These are phyloP conservation scores for Xylaria polymorpha DNA, from an alignment of 2,329 filamentous ascomycete species.

Conservation along the genomic window DNA sequence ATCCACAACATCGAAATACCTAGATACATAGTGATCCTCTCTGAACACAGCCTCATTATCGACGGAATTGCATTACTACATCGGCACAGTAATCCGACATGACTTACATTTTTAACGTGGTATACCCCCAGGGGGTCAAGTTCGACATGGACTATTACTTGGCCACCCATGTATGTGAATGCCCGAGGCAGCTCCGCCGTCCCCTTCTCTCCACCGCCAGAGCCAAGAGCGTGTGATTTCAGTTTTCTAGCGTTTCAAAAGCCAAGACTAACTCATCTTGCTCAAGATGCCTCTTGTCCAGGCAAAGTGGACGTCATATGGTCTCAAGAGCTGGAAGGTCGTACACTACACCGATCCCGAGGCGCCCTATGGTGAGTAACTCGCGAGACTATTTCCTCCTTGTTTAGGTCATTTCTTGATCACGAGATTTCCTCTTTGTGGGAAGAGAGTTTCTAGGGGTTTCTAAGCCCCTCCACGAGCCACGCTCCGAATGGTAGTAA, in stretches of 20 bases:
- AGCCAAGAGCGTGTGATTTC: not conserved
- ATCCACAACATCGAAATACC: not conserved
- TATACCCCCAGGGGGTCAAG: slow-evolving; percentile 57
- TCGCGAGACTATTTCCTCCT: no score
- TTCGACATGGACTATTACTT: slow-evolving; percentile 65
- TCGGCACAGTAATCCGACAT: slow-evolving; percentile 1
- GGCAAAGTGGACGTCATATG: slow-evolving; percentile 53
- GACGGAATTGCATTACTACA: not conserved
- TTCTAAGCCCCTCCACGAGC: no score
- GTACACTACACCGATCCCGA: slow-evolving; percentile 45
- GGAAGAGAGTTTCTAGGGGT: no score
- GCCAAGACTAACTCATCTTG: not conserved
- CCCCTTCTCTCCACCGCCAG: not conserved
- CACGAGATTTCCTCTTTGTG: no score
- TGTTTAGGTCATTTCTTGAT: no score
- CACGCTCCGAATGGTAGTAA: no score
- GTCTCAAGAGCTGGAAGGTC: slow-evolving; percentile 54
- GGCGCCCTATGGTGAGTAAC: slow-evolving; percentile 35
- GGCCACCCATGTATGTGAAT: slow-evolving; percentile 50
- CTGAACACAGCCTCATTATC: not conserved
- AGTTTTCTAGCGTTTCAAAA: not conserved
- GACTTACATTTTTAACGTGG: slow-evolving; percentile 46
- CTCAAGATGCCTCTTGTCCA: slow-evolving; percentile 56
- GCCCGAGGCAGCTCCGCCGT: not conserved
- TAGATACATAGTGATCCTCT: not conserved